These are phyloP conservation scores for Durotheca rogersii DNA, from an alignment of 495 filamentous ascomycete species.

Conservation along the genomic window DNA sequence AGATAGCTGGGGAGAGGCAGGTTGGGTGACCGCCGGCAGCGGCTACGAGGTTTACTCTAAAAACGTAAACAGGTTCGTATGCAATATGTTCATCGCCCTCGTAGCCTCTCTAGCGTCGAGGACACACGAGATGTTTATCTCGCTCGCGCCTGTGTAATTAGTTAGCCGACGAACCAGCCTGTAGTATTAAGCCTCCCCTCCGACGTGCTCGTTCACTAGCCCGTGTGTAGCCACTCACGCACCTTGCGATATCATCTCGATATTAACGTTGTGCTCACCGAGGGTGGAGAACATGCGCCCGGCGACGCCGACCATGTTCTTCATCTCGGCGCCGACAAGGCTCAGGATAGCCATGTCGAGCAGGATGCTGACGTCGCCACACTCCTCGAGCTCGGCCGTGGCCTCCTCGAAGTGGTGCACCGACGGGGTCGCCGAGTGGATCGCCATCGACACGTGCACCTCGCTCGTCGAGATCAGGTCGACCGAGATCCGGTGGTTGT, in stretches of 20 bases:
- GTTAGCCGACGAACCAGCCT: no score
- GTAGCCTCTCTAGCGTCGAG: conserved; percentile 88
- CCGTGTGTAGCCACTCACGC: no score
- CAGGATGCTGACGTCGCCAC: conserved; percentile 82
- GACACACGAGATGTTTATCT: conserved; percentile 98
- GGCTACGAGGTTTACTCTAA: conserved; percentile 41
- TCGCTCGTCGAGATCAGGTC: conserved; percentile 93
- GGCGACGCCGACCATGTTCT: conserved; percentile 87
- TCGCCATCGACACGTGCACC: conserved; percentile 92
- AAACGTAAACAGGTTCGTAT: conserved; percentile 83
- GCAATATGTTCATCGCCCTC: conserved; percentile 89
- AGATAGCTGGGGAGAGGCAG: no score
- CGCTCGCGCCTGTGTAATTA: conserved; percentile 72
- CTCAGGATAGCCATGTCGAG: conserved; percentile 88
- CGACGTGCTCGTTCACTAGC: no score
- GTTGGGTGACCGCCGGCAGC: no score
- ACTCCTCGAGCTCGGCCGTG: conserved; percentile 67
- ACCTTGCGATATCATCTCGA: conserved; percentile 98
- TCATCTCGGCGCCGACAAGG: conserved; percentile 90
- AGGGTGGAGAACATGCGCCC: conserved; percentile 88
- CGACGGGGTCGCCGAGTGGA: conserved; percentile 75
- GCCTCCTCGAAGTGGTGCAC: conserved; percentile 64
- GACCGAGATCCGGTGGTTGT: conserved; percentile 75
- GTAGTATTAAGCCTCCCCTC: no score
- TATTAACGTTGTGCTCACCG: conserved; percentile 84